These are phyloP conservation scores for Capillidium rhysosporum DNA, from an alignment of 371 early-diverging fungal genomes.

Conservation along the genomic window DNA sequence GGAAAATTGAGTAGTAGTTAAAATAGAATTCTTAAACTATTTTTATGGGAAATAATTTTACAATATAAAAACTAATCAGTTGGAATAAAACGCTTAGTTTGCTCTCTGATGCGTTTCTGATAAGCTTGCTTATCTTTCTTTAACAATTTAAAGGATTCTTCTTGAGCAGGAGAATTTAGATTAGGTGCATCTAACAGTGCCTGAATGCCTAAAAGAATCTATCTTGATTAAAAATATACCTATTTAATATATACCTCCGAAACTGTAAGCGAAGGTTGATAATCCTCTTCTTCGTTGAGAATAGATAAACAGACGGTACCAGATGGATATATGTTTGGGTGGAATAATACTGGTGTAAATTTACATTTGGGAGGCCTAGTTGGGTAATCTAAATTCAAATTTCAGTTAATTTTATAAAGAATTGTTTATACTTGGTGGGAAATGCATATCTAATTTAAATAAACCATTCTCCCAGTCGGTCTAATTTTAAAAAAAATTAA, in stretches of 20 bases:
- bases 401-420: not conserved
- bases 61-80: no score
- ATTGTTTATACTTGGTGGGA: conserved; percentile 58
- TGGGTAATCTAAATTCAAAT: conserved; percentile 37
- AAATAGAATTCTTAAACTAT: no score
- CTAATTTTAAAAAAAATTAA: conserved; percentile 12
- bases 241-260: conserved; percentile 56
- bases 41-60: no score
- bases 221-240: not conserved
- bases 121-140: conserved; percentile 22
- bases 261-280: conserved; percentile 96
- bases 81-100: not conserved
- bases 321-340: conserved; percentile 97
- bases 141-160: conserved; percentile 78
- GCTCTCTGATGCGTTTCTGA: not conserved
- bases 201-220: conserved; percentile 77
- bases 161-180: conserved; percentile 87
- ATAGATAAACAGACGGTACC: conserved; percentile 99
- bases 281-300: conserved; percentile 86
- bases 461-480: conserved; percentile 95
- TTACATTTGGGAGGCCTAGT: conserved; percentile 71
- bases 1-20: no score
- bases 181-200: conserved; percentile 95
- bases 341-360: conserved; percentile 85
- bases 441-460: conserved; percentile 74